Percentiles rank a stretch among this genome's conserved stretches.
phyloP scores from a whole-genome alignment of 352 stramenopile species.

The Thalassiosira hispida region DNA sequence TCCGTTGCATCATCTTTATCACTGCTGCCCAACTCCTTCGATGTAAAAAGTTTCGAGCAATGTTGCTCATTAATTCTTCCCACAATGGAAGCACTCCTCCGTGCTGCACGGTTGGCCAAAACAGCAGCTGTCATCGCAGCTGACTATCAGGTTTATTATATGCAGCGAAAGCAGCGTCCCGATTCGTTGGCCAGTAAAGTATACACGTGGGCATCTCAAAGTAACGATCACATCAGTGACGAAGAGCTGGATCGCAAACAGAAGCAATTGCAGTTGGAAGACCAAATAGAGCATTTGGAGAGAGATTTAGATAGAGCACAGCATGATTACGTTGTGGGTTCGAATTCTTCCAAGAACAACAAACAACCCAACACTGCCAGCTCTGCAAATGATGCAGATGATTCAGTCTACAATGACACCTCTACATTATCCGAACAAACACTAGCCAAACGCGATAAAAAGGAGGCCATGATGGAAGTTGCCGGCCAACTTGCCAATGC shows the following conservation, averaged over 20 bases:
- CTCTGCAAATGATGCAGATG: conserved; percentile 6
- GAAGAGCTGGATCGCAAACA: conserved; percentile 30
- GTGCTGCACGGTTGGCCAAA: conserved; percentile 55
- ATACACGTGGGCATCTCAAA: conserved; percentile 21
- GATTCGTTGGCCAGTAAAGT: conserved; percentile 21
- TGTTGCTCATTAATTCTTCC: conserved; percentile 55
- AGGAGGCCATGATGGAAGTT: conserved; percentile 65
- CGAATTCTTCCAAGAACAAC: conserved; percentile 2
- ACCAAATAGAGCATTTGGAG: conserved; percentile 49
- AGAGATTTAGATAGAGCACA: conserved; percentile 69
- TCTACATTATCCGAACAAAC: conserved; percentile 24
- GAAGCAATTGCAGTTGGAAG: conserved; percentile 54
- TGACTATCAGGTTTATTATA: conserved; percentile 68
- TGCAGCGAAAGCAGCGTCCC: conserved; percentile 30
- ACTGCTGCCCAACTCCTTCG: background rate
- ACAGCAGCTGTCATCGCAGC: conserved; percentile 64
- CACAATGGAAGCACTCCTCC: conserved; percentile 65
- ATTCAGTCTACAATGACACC: conserved; percentile 4
- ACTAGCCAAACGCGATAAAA: conserved; percentile 57
- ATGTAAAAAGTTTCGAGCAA: conserved; percentile 19
- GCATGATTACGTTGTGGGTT: conserved; percentile 56
- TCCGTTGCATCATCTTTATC: background rate
- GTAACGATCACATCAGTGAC: conserved; percentile 1
- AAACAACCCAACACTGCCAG: conserved; percentile 9
- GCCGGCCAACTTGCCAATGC: conserved; percentile 58